phyloP scores from a whole-genome alignment of 345 rosid species.

The Camelina laxa region DNA sequence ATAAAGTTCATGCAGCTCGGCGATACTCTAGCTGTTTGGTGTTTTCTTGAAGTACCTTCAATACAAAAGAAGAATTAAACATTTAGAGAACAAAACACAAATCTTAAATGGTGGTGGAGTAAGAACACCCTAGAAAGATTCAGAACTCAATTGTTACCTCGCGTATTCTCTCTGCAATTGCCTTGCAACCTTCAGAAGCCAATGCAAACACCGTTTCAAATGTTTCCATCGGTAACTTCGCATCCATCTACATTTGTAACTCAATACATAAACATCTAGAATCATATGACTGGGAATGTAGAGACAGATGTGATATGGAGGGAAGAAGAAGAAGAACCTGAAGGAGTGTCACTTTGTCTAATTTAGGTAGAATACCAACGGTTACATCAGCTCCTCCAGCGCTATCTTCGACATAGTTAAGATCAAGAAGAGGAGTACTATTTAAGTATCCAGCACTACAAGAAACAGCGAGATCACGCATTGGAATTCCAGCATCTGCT shows the following conservation, averaged over 20 bases:
- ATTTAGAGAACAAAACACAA: conserved; percentile 22
- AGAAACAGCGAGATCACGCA: conserved; percentile 89
- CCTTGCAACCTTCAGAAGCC: conserved; percentile 89
- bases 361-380: conserved; percentile 77
- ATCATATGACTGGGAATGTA: background rate
- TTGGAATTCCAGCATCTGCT: conserved; percentile 98
- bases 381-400: conserved; percentile 98
- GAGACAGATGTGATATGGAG: conserved; percentile 9
- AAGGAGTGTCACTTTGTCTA: conserved; percentile 95
- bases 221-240: conserved; percentile 71
- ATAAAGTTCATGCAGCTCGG: conserved; percentile 53
- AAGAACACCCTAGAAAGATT: background rate
- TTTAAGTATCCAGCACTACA: conserved; percentile 97
- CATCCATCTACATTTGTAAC: conserved; percentile 73
- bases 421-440: conserved; percentile 84
- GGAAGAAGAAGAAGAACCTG: conserved; percentile 59
- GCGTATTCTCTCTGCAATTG: conserved; percentile 72
- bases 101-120: conserved; percentile 10
- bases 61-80: conserved; percentile 10
- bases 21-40: conserved; percentile 81
- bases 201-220: conserved; percentile 90
- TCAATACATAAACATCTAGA: background rate
- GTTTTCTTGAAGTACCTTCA: conserved; percentile 74
- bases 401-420: conserved; percentile 90
- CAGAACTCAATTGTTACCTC: conserved; percentile 53